Conservation (phyloP, 345 rosid species). For the Heritiera fomes region DNA sequence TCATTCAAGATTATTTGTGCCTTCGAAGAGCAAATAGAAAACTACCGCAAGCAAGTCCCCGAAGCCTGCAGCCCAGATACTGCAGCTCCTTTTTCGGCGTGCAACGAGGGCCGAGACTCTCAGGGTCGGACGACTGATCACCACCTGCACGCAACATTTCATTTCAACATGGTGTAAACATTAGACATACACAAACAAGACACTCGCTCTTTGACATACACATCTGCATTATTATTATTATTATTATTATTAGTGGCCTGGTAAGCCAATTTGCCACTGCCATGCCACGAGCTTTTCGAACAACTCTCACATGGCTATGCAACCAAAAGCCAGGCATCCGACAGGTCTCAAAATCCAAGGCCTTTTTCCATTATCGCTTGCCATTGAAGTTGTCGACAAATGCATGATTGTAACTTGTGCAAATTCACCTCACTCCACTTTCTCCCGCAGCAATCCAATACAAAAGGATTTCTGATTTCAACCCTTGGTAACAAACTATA, state of each 20-base stretch:
- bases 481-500: neutral
- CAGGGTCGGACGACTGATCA: neutral
- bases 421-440: neutral
- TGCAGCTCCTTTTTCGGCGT: slow-evolving; percentile 37
- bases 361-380: neutral
- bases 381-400: neutral
- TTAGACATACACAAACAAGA: neutral
- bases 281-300: slow-evolving; percentile 25
- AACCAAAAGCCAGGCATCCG: slow-evolving; percentile 37
- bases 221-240: neutral
- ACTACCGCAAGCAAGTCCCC: neutral
- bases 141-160: neutral
- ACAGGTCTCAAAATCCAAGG: slow-evolving; percentile 28
- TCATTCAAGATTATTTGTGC: neutral
- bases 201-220: neutral
- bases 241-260: neutral
- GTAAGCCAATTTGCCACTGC: slow-evolving; percentile 20
- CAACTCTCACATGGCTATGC: slow-evolving; percentile 40
- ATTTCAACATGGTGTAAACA: slow-evolving; percentile 6
- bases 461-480: neutral
- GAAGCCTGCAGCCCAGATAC: slow-evolving; percentile 18
- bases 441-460: neutral
- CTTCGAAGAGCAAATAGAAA: neutral
- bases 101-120: slow-evolving; percentile 21
- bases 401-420: neutral